These are phyloP conservation scores for Aspergillus pseudotamarii DNA, from an alignment of 2,329 filamentous ascomycete genomes.

Conservation along the genomic window DNA sequence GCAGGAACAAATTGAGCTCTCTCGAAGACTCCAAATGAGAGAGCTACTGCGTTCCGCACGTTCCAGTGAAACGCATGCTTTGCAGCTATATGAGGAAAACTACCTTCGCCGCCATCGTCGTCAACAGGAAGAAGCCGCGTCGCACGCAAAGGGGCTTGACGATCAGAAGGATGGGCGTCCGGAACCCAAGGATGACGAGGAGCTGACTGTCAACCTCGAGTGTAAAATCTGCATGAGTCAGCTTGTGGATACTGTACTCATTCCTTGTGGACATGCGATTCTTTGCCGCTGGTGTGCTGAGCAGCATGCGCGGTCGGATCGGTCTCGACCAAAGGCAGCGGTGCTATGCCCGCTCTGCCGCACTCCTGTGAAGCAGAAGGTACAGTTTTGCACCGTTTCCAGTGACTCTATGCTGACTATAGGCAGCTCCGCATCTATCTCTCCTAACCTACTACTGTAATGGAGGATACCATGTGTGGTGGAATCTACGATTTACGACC, in stretches of 20 bases:
- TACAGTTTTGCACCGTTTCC: constrained; percentile 14
- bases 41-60: constrained; percentile 15
- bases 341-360: constrained; percentile 34
- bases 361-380: constrained; percentile 30
- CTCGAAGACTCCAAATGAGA: constrained; percentile 13
- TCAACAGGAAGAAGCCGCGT: not conserved
- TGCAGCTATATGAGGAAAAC: constrained; percentile 14
- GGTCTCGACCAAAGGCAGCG: constrained; percentile 18
- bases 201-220: constrained; percentile 54
- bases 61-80: constrained; percentile 11
- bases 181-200: constrained; percentile 49
- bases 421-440: constrained; percentile 4
- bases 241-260: constrained; percentile 53
- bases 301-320: constrained; percentile 50
- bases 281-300: constrained; percentile 61
- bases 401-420: not conserved
- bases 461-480: not conserved
- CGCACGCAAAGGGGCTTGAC: constrained; percentile 44
- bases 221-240: constrained; percentile 59
- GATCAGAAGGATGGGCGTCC: constrained; percentile 50
- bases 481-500: not conserved
- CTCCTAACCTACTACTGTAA: not conserved
- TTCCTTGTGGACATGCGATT: constrained; percentile 59
- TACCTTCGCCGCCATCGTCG: constrained; percentile 6
- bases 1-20: constrained; percentile 13